Evolutionary conservation across 2,329 filamentous ascomycete species (phyloP), one percentile per base, ranked within the genome.

Genomic region (Trichoderma lentiforme): DNA sequence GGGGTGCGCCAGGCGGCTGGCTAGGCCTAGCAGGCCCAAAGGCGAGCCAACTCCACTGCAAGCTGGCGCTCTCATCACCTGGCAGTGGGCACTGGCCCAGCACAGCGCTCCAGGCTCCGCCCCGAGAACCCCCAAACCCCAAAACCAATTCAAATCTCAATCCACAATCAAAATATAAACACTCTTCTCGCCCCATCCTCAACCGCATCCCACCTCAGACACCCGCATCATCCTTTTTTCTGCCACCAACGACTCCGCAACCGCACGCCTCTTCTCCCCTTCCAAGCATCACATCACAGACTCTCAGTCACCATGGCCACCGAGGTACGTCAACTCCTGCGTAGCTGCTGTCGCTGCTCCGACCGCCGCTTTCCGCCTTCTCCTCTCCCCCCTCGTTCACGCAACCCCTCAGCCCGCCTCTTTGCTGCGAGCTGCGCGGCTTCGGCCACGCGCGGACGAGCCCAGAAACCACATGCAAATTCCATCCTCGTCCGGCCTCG

Each of bases 161-260:
- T 77, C 75, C 76, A 77, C 77, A 76, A 76, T 76, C 76, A 78
- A 78, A 78, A 77, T 77, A 78, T 77, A 78, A 78, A 78, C 77
- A 78, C 75, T 74, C 75, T 74, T 78, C 74, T 77, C 72, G 74
- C 76, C 74, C 73, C 72, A 73, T 73, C 73, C 72, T 74, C 74
- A 74, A 73, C 73, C 74, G 74, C 74, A 75, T 76, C 71, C 74
- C 73, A 72, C 74, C 62, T 71, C 74, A 70, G 70, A 75, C 76
- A 72, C 74, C 75, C 76, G 73, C 75, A 74, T 74, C 72, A 73
- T 73, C 74, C 69, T 76, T 73, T 73, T 72, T 71, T 70, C 32
- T 60, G 26, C 71, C 66, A 39, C 73, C 74, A 69, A 34, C 71
- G 68, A 68, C 51, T 66, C 68, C 71, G 66, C 71, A 64, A 62